A percentile compares a stretch with the other conserved stretches of the same genome.
These are phyloP conservation scores for Candida tibetensis DNA, from an alignment of 805 yeast genomes.

Conservation along the genomic window DNA sequence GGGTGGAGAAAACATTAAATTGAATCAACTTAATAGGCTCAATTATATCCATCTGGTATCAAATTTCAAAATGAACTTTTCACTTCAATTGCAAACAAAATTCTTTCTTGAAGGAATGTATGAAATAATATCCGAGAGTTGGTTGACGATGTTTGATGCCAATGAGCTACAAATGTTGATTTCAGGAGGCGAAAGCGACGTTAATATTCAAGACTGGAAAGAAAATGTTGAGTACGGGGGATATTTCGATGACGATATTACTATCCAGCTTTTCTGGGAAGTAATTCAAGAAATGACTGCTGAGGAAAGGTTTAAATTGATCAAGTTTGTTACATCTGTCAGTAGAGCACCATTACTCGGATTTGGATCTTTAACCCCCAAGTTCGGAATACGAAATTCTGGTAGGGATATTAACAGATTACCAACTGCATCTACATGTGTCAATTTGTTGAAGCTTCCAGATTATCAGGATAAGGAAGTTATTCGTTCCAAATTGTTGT, in stretches of 20 bases:
- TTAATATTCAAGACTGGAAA: constrained; percentile 69
- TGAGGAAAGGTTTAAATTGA: constrained; percentile 60
- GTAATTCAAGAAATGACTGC: constrained; percentile 65
- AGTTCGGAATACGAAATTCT: constrained; percentile 73
- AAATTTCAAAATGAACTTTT: constrained; percentile 69
- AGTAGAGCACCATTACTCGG: constrained; percentile 91
- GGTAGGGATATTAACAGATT: constrained; percentile 57
- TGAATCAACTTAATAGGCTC: constrained; percentile 57
- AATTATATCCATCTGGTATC: constrained; percentile 77
- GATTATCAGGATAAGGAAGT: constrained; percentile 66
- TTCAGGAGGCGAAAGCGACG: constrained; percentile 67
- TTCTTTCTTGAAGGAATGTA: constrained; percentile 69
- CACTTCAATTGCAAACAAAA: constrained; percentile 55
- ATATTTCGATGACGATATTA: constrained; percentile 50
- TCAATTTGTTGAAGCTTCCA: constrained; percentile 82
- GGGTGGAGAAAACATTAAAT: constrained; percentile 59
- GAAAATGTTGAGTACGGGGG: constrained; percentile 66
- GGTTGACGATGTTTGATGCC: constrained; percentile 86
- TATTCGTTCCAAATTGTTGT: constrained; percentile 63
- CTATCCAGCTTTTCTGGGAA: constrained; percentile 70
- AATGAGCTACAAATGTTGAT: constrained; percentile 74
- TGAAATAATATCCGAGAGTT: constrained; percentile 62
- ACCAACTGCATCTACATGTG: constrained; percentile 94
- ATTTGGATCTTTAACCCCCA: constrained; percentile 59
- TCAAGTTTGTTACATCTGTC: constrained; percentile 90